Evolutionary conservation across 2,329 filamentous ascomycete genomes (phyloP), one percentile per base, ranked within the genome.

Genomic region (Fusarium torulosum): DNA sequence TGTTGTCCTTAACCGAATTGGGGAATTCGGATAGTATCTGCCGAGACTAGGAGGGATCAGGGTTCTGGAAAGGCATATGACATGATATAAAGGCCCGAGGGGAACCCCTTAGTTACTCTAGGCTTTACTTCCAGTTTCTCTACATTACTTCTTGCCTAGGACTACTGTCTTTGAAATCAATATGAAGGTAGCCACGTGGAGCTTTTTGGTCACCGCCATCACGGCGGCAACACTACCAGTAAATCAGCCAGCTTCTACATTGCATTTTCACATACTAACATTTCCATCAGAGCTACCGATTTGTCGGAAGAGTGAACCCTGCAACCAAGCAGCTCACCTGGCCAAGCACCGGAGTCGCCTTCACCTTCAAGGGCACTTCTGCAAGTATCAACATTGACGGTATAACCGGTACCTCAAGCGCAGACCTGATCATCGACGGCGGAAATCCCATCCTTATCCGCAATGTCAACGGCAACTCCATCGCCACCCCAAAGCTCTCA

Each of bases 301-400:
- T 76, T 58, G 65, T 81, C 14, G 79, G 79, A n/a, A 73, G 80
- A 41, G 80, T 82, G 23, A 80, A 82, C 45, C 80, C 80, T 1
- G 72, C 74, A 19, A 82, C 79, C 8, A 77, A 76, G 44, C 77
- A 82, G 67, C 72, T 82, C 20, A 81, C 78, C n/a, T 82, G 80
- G 81, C 78, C 81, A 0, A 79, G 78, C 41, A 81, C 80, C 1
- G 81, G 81, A 17, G 72, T 83, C 3, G 73, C 76, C 0, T 82
- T 82, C 56, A 75, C 73, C 2, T 82, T 82, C 62, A 77, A 70
- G 13, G 80, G 81, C 42, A 79, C 78, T 6, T 74, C 76, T 1
- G 80, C 79, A 13, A 76, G 70, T 35, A 78, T 83, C 46, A 62
- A 74, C 13, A 69, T 68, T 11, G 42, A 66, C 0, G 11, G 20